These are phyloP conservation scores for Boletales sp. DNA, from an alignment of 768 basidiomycete species.

Conservation along the genomic window DNA sequence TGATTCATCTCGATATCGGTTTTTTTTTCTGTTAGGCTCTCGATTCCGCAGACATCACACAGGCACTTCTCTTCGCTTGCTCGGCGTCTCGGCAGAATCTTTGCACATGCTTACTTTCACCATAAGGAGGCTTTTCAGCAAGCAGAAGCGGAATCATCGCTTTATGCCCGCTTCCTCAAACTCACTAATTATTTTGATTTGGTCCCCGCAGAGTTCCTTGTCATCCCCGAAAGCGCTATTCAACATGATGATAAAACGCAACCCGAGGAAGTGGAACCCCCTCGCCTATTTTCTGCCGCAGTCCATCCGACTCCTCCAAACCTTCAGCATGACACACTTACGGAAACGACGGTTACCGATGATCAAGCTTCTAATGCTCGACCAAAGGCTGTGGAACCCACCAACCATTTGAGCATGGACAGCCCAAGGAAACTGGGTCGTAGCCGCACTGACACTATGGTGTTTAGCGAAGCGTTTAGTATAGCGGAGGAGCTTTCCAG, in stretches of 20 bases:
- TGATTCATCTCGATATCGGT: constrained; percentile 9
- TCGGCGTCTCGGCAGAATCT: constrained; percentile 88
- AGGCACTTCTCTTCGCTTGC: constrained; percentile 90
- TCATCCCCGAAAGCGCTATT: constrained; percentile 56
- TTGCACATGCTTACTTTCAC: constrained; percentile 95
- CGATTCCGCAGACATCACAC: constrained; percentile 74
- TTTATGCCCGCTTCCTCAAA: constrained; percentile 87
- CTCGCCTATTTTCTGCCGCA: constrained; percentile 39
- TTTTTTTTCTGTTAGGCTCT: constrained; percentile 48
- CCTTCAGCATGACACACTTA: constrained; percentile 10
- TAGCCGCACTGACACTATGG: constrained; percentile 72
- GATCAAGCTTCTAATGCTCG: constrained; percentile 8
- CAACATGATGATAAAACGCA: constrained; percentile 26
- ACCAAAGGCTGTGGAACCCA: constrained; percentile 19
- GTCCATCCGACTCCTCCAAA: constrained; percentile 28
- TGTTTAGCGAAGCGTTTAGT: constrained; percentile 47
- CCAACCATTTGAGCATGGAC: constrained; percentile 22
- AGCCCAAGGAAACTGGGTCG: constrained; percentile 50
- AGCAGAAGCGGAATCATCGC: constrained; percentile 84
- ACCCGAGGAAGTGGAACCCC: constrained; percentile 35
- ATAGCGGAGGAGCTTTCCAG: constrained; percentile 38
- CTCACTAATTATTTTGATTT: constrained; percentile 78
- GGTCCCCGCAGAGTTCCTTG: constrained; percentile 79
- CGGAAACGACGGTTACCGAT: constrained; percentile 4
- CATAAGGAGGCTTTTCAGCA: constrained; percentile 90